Evolutionary conservation across 163 green algal species (phyloP), one percentile per base, ranked within the genome.

Genomic region (Coccomyxa subellipsoidea): DNA sequence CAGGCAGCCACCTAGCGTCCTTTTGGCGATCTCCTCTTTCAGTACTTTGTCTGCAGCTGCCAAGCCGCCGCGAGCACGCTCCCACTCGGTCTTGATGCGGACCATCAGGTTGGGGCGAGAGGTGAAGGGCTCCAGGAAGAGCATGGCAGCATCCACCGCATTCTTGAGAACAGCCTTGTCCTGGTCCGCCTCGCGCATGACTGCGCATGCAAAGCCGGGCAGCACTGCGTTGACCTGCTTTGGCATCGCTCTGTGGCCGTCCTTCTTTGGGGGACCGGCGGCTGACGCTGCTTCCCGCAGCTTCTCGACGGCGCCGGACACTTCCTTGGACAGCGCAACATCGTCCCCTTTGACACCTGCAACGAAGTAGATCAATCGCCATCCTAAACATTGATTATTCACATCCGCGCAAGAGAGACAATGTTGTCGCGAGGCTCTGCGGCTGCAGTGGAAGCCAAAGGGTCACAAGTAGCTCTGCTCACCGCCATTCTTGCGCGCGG

Each of bases 81-180:
- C 66, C 66, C 66, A 73, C 29, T 73, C 66, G 12, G 66, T 73
- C 71, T 77, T 77, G 32, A 77, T 34, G 47, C 47, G 47, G 47
- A 18, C 32, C 32, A 21, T 8, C 54, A 87, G 78, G 73, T 84
- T 87, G 32, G 76, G 32, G 37, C 83, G 81, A 7, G 47, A 79
- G 36, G 83, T 77, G 73, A 79, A 84, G 23, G 80, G 83, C 21
- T 83, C 71, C 73, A 87, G 40, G 66, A 87, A 82, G 23, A 27
- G 37, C 69, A 82, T 80, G 7, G 84, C 37, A 35, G 23, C 15
- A 59, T 59, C 75, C 2, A 66, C 37, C 32, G 37, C 75, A 4
- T 72, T 10, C 76, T 70, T 37, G 27, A 38, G 73, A 34, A 36
- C 25, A 25, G 36, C 37, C 18, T 59, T 36, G 31, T 79, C 31